Conservation (phyloP, 1,284 basidiomycete species). For the Thelephora terrestris region DNA sequence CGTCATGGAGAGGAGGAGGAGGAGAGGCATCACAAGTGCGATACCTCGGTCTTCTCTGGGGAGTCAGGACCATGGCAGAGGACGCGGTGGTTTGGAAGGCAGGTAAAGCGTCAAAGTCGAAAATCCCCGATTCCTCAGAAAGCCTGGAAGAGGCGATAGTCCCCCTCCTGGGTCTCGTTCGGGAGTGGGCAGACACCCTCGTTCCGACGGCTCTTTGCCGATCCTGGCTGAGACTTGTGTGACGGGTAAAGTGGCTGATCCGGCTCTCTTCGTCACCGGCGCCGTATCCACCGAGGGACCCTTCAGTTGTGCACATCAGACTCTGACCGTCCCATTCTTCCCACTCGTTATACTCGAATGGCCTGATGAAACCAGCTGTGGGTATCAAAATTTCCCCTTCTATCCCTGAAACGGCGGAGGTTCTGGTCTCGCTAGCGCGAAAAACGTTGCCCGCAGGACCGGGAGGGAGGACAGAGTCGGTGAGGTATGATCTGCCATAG, state of each 20-base stretch:
- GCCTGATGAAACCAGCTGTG: conserved; percentile 49
- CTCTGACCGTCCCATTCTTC: conserved; percentile 14
- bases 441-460: conserved; percentile 5
- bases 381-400: conserved; percentile 11
- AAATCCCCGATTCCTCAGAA: conserved; percentile 22
- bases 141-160: too few species aligned
- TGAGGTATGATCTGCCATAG: background rate
- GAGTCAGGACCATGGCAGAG: conserved; percentile 10
- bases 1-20: background rate
- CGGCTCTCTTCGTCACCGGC: conserved; percentile 1
- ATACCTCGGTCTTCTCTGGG: conserved; percentile 2
- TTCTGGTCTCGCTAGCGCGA: conserved; percentile 4
- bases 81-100: conserved; percentile 8
- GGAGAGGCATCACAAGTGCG: background rate
- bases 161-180: too few species aligned
- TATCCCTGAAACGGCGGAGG: conserved; percentile 6
- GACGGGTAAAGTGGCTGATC: background rate
- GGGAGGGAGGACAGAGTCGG: conserved; percentile 9
- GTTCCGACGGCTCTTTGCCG: too few species aligned
- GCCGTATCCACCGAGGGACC: background rate
- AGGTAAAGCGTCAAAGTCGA: conserved; percentile 51
- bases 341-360: conserved; percentile 34
- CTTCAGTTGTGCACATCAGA: too few species aligned
- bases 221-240: too few species aligned
- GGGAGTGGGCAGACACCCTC: too few species aligned